Evolutionary conservation across 805 yeast genomes (phyloP).

Genomic region (Sugiyamaella mastotermitis): DNA sequence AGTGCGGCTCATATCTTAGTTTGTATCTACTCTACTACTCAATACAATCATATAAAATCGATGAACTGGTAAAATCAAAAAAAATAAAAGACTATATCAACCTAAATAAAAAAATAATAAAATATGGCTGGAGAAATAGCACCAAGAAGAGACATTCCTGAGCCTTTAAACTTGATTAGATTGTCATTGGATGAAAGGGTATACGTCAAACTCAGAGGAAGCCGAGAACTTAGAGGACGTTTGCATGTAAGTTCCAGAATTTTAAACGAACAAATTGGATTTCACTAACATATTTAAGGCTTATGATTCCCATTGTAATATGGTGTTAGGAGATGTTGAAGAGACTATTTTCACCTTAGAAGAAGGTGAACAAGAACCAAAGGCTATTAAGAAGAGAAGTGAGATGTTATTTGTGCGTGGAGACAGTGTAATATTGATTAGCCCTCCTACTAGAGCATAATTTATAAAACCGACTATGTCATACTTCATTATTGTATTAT

Average conservation of each 20-base stretch:
- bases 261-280: not conserved
- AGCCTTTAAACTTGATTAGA: conserved; percentile 88
- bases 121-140: no score
- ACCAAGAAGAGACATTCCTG: no score
- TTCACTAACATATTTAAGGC: conserved; percentile 40
- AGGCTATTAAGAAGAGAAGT: conserved; percentile 48
- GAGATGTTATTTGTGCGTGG: conserved; percentile 97
- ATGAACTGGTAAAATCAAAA: no score
- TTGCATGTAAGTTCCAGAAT: conserved; percentile 56
- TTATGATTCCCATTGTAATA: conserved; percentile 93
- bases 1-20: no score
- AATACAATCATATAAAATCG: no score
- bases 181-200: conserved; percentile 82
- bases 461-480: not conserved
- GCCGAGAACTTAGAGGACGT: conserved; percentile 84
- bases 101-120: no score
- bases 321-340: conserved; percentile 87
- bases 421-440: conserved; percentile 87
- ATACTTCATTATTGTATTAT: conserved; percentile 4
- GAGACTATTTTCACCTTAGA: conserved; percentile 67
- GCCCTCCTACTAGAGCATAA: conserved; percentile 32
- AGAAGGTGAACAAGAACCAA: conserved; percentile 43
- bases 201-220: conserved; percentile 86
- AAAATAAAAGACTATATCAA: no score
- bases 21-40: no score